phyloP scores from a whole-genome alignment of 108 stramenopile genomes.

The Asterionellopsis glacialis region DNA sequence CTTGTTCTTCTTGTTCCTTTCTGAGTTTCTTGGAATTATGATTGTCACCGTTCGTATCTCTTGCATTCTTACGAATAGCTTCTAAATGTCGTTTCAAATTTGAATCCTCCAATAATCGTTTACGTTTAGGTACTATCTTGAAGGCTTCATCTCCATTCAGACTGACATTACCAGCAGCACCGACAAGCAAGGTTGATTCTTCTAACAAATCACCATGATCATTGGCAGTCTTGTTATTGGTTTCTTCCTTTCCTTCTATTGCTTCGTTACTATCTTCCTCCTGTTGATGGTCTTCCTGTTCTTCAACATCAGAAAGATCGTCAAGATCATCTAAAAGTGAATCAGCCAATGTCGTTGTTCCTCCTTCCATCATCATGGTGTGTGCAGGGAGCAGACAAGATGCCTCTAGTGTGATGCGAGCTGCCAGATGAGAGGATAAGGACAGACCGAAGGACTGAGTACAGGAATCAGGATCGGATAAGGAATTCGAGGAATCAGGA shows the following conservation, averaged over 20 bases:
- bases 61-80: slow-evolving; percentile 12
- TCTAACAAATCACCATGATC: slow-evolving; percentile 9
- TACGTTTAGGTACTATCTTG: slow-evolving; percentile 4
- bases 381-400: no score
- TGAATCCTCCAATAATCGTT: slow-evolving; percentile 18
- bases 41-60: background rate
- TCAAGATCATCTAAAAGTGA: slow-evolving; percentile 78
- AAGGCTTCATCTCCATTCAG: no score
- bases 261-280: background rate
- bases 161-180: slow-evolving; percentile 17
- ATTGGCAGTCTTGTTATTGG: background rate
- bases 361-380: no score
- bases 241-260: background rate
- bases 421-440: no score
- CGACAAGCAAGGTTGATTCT: no score
- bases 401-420: no score
- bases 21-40: slow-evolving; percentile 2
- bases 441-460: no score
- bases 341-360: slow-evolving; percentile 53
- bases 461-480: no score
- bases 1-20: slow-evolving; percentile 51
- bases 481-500: no score
- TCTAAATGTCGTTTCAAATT: slow-evolving; percentile 32
- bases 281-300: slow-evolving; percentile 21
- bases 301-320: slow-evolving; percentile 71